Percentiles rank a stretch among this genome's conserved stretches.
phyloP scores from a whole-genome alignment of 2,329 filamentous ascomycete species.

The Beauveria australis region DNA sequence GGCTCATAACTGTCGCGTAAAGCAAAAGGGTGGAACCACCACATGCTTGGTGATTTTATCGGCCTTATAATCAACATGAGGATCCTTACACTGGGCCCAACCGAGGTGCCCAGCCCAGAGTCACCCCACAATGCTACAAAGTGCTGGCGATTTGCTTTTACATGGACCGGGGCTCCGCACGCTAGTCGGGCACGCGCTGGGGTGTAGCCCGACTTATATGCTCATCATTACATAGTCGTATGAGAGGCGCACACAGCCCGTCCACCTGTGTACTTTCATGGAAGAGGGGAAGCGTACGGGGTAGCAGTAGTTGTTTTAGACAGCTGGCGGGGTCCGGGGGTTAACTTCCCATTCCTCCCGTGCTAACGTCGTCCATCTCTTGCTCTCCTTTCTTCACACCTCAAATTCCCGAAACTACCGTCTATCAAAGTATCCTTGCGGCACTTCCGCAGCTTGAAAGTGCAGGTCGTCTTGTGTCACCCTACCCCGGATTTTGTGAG shows the following conservation, averaged over 20 bases:
- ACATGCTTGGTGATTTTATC: no score
- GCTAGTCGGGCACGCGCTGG: slow-evolving; percentile 3
- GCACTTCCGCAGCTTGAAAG: not conserved
- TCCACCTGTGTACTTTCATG: not conserved
- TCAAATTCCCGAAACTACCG: not conserved
- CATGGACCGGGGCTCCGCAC: slow-evolving; percentile 10
- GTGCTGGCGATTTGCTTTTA: slow-evolving; percentile 6
- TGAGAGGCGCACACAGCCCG: not conserved
- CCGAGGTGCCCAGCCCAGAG: slow-evolving; percentile 9
- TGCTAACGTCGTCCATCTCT: not conserved
- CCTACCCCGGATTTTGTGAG: slow-evolving; percentile 2
- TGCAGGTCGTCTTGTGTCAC: not conserved
- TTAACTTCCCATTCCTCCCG: not conserved
- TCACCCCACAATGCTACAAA: slow-evolving; percentile 8
- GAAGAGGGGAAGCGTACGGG: not conserved
- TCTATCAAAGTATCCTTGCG: not conserved
- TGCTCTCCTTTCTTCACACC: not conserved
- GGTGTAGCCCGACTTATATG: slow-evolving; percentile 4
- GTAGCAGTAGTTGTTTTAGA: not conserved
- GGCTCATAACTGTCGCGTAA: no score
- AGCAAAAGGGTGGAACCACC: no score
- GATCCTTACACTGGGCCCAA: slow-evolving; percentile 11
- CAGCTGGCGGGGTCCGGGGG: not conserved
- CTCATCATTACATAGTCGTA: slow-evolving; percentile 8
- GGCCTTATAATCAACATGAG: no score